phyloP scores from a whole-genome alignment of 140 eudicot genomes.

The Stevia rebaudiana region DNA sequence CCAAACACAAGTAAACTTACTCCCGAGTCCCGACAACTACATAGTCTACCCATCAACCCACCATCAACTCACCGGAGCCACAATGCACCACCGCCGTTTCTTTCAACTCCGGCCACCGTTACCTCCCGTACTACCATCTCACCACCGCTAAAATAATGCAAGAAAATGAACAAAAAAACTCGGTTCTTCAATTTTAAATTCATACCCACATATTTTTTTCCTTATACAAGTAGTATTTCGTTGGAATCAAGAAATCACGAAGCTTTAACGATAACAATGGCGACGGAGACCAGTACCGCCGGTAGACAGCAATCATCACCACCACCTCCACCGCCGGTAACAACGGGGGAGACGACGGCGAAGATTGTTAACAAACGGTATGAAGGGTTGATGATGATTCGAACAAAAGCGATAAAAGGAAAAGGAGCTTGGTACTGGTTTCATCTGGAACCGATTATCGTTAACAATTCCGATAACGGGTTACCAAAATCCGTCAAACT shows the following conservation, averaged over 20 bases:
- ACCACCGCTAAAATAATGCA: constrained; percentile 22
- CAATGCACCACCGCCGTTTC: constrained; percentile 42
- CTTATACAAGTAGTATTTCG: neutral
- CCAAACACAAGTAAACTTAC: no score
- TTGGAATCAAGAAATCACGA: constrained; percentile 17
- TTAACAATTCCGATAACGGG: constrained; percentile 55
- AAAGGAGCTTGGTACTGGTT: constrained; percentile 99
- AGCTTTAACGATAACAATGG: constrained; percentile 19
- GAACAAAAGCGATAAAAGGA: constrained; percentile 79
- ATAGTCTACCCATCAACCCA: constrained; percentile 32
- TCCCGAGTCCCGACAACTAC: neutral
- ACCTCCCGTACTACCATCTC: neutral
- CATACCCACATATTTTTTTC: constrained; percentile 16
- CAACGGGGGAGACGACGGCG: constrained; percentile 47
- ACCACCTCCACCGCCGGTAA: neutral
- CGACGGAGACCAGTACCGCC: constrained; percentile 32
- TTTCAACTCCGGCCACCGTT: constrained; percentile 31
- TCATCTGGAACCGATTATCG: constrained; percentile 74
- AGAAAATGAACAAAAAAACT: neutral
- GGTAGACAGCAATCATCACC: constrained; percentile 8
- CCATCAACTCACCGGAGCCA: constrained; percentile 32
- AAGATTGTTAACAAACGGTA: constrained; percentile 69
- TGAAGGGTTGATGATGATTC: constrained; percentile 69
- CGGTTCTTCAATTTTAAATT: constrained; percentile 8
- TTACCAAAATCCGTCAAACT: constrained; percentile 77